These are phyloP conservation scores for Gonapodya sp. DNA, from an alignment of 192 early-diverging fungal genomes.

Conservation along the genomic window DNA sequence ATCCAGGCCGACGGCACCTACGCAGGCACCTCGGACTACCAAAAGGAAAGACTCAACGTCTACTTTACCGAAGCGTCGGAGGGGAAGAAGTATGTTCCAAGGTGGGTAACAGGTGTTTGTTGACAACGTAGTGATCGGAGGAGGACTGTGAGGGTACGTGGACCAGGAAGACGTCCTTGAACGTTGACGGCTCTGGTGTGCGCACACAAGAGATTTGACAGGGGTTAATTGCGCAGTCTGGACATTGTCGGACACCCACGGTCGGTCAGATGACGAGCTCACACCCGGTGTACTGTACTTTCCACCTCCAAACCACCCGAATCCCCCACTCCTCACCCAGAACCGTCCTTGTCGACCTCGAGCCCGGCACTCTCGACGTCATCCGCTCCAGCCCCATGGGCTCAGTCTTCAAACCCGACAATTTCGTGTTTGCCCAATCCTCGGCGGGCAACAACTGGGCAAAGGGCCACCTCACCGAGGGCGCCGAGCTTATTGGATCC, in stretches of 20 bases:
- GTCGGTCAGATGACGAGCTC: too few species aligned
- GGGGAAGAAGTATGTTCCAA: slow-evolving; percentile 4
- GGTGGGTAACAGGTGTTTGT: not conserved
- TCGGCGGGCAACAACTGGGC: slow-evolving; percentile 22
- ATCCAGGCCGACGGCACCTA: slow-evolving; percentile 19
- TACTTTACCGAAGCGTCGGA: not conserved
- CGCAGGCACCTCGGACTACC: slow-evolving; percentile 8
- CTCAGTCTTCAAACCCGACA: slow-evolving; percentile 14
- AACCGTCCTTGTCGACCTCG: slow-evolving; percentile 12
- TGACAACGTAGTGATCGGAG: too few species aligned
- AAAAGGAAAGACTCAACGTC: slow-evolving; percentile 12
- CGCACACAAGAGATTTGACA: too few species aligned
- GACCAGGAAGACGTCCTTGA: too few species aligned
- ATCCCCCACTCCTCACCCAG: not conserved
- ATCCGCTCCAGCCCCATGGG: slow-evolving; percentile 12
- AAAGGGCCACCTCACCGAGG: slow-evolving; percentile 15
- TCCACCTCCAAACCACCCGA: too few species aligned
- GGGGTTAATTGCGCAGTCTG: too few species aligned
- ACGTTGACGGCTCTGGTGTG: too few species aligned
- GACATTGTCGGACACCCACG: too few species aligned
- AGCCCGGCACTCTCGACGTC: slow-evolving; percentile 15
- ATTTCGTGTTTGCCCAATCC: slow-evolving; percentile 19
- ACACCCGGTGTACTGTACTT: too few species aligned
- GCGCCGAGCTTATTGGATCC: slow-evolving; percentile 13
- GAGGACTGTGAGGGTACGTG: too few species aligned